Conservation (phyloP, 2,329 filamentous ascomycete species). For the Talaromyces piceae region DNA sequence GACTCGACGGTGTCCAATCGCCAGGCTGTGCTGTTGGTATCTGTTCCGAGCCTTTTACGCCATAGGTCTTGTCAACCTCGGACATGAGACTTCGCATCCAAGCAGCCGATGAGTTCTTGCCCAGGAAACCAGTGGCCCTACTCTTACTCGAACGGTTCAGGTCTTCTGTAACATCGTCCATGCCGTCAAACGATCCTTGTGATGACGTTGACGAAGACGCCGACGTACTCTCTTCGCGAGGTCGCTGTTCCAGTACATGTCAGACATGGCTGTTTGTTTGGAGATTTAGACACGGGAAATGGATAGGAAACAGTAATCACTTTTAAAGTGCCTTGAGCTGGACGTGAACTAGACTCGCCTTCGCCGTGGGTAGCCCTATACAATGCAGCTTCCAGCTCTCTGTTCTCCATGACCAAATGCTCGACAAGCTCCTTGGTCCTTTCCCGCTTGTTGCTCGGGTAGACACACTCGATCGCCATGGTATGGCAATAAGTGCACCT, state of each 20-base stretch:
- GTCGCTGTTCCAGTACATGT: no score
- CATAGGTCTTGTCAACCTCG: constrained; percentile 15
- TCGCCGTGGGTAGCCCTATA: constrained; percentile 36
- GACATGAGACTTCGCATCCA: constrained; percentile 39
- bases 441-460: constrained; percentile 39
- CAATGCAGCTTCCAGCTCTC: constrained; percentile 32
- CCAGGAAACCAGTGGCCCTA: constrained; percentile 34
- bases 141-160: constrained; percentile 31
- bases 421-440: constrained; percentile 33
- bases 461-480: constrained; percentile 35
- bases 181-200: constrained; percentile 26
- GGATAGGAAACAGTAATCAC: constrained; percentile 25
- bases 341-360: no score
- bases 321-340: no score
- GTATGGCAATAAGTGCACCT: constrained; percentile 37
- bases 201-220: constrained; percentile 14
- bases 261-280: no score
- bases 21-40: constrained; percentile 18
- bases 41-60: constrained; percentile 23
- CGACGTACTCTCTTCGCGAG: no score
- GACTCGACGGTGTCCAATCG: constrained; percentile 24
- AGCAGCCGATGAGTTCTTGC: constrained; percentile 36
- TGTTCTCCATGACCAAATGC: constrained; percentile 11
- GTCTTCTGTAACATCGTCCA: constrained; percentile 36
- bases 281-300: constrained; percentile 7